These are phyloP conservation scores for Tulasnella sp. DNA, from an alignment of 768 basidiomycete genomes.

Conservation along the genomic window DNA sequence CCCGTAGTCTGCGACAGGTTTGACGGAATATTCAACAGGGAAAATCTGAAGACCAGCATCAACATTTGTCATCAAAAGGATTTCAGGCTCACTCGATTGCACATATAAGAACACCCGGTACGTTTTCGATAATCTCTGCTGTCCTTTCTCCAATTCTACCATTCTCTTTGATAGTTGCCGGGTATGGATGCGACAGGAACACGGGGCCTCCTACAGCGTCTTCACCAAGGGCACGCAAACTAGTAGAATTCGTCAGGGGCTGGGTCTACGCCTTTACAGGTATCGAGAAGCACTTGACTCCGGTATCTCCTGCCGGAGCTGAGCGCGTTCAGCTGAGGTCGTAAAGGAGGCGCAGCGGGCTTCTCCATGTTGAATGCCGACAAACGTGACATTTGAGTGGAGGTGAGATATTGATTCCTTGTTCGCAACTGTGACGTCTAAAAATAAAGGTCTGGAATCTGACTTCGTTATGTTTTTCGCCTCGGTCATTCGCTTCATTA, in stretches of 20 bases:
- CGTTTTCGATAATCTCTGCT: slow-evolving; percentile 26
- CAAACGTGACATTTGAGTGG: slow-evolving; percentile 74
- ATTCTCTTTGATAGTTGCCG: slow-evolving; percentile 67
- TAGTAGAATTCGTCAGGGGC: slow-evolving; percentile 69
- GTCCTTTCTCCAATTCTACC: slow-evolving; percentile 13
- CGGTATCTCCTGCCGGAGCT: slow-evolving; percentile 41
- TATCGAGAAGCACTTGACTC: slow-evolving; percentile 43
- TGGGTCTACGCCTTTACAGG: slow-evolving; percentile 76
- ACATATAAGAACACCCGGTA: slow-evolving; percentile 43
- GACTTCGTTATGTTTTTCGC: background rate
- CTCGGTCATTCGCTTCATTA: slow-evolving; percentile 34
- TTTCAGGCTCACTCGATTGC: slow-evolving; percentile 21
- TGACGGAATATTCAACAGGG: too few species aligned
- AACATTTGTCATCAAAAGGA: too few species aligned
- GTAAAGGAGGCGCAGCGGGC: slow-evolving; percentile 58
- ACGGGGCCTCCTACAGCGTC: slow-evolving; percentile 47
- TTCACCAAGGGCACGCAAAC: slow-evolving; percentile 49
- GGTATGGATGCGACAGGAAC: slow-evolving; percentile 58
- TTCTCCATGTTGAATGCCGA: slow-evolving; percentile 68
- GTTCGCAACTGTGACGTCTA: background rate
- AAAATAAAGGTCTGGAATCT: background rate
- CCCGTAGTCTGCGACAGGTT: too few species aligned
- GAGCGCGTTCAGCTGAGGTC: slow-evolving; percentile 44
- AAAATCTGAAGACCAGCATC: too few species aligned
- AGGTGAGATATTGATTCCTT: slow-evolving; percentile 44